These are phyloP conservation scores for Psilocybe sp. DNA, from an alignment of 768 basidiomycete genomes.

Conservation along the genomic window DNA sequence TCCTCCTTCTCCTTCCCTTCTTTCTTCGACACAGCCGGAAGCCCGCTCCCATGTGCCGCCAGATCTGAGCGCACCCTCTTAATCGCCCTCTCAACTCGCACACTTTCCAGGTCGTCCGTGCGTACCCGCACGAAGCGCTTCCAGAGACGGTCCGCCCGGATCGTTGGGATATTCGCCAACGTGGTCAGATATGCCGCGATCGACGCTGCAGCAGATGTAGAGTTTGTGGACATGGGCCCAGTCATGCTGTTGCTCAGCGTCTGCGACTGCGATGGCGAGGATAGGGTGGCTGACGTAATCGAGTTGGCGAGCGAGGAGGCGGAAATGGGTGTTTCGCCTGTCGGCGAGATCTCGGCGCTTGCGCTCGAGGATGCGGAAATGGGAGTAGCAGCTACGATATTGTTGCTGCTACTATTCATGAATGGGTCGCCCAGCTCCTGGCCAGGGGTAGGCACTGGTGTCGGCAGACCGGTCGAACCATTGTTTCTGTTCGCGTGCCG, in stretches of 20 bases:
- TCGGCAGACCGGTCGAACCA: conserved; percentile 29
- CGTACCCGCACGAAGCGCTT: conserved; percentile 83
- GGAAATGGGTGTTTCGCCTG: conserved; percentile 6
- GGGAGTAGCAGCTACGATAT: conserved; percentile 44
- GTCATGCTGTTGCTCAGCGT: neutral
- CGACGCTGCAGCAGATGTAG: conserved; percentile 44
- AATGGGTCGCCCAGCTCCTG: conserved; percentile 31
- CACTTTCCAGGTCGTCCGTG: conserved; percentile 85
- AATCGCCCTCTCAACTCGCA: conserved; percentile 82
- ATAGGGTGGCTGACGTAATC: neutral
- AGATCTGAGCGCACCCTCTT: conserved; percentile 86
- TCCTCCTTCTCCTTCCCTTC: conserved; percentile 23
- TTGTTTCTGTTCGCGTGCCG: conserved; percentile 30
- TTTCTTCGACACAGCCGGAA: conserved; percentile 22
- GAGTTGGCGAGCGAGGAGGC: neutral
- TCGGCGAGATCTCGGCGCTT: conserved; percentile 25
- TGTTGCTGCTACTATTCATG: too few species aligned
- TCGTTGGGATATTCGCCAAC: conserved; percentile 60
- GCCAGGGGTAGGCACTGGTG: conserved; percentile 50
- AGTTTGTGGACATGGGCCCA: conserved; percentile 27
- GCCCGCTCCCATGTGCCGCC: conserved; percentile 57
- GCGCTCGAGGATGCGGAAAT: conserved; percentile 42
- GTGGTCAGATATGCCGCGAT: conserved; percentile 81
- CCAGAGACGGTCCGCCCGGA: conserved; percentile 73
- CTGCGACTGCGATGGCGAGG: too few species aligned